phyloP scores from a whole-genome alignment of 345 rosid species.

The Aurinia saxatilis region DNA sequence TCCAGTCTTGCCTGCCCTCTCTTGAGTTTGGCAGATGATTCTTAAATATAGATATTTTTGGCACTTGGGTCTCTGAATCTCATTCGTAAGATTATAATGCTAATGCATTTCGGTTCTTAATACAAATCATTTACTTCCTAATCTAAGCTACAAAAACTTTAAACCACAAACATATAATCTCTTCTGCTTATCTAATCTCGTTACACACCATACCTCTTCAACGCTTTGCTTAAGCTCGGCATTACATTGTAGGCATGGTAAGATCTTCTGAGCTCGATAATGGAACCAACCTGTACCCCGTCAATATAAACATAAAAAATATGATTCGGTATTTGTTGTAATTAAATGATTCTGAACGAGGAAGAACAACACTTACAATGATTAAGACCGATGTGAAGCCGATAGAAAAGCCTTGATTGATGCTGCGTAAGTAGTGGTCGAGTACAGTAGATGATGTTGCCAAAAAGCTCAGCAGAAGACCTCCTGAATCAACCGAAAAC shows the following conservation, averaged over 20 bases:
- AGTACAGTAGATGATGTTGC: constrained; percentile 83
- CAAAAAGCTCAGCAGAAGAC: constrained; percentile 67
- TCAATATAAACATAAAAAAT: background rate
- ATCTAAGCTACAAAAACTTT: constrained; percentile 8
- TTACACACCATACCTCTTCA: constrained; percentile 73
- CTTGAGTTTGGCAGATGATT: background rate
- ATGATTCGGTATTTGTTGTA: too few relatives aligned
- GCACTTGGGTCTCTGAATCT: background rate
- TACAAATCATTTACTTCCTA: constrained; percentile 16
- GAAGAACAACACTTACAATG: constrained; percentile 47
- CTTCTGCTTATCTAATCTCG: background rate
- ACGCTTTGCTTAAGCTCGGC: constrained; percentile 91
- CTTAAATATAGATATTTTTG: background rate
- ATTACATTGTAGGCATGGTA: constrained; percentile 94
- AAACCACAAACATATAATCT: constrained; percentile 9
- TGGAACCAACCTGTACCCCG: constrained; percentile 75
- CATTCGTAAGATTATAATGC: constrained; percentile 1
- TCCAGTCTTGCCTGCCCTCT: background rate
- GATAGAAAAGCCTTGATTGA: constrained; percentile 75
- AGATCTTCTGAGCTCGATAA: constrained; percentile 92
- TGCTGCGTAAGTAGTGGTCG: constrained; percentile 69
- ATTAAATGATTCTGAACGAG: background rate
- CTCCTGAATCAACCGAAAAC: constrained; percentile 48
- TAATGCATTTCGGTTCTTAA: background rate
- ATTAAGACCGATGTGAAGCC: constrained; percentile 89